These are phyloP conservation scores for Cutaneotrichosporon sp. DNA, from an alignment of 1,284 basidiomycete genomes.

Conservation along the genomic window DNA sequence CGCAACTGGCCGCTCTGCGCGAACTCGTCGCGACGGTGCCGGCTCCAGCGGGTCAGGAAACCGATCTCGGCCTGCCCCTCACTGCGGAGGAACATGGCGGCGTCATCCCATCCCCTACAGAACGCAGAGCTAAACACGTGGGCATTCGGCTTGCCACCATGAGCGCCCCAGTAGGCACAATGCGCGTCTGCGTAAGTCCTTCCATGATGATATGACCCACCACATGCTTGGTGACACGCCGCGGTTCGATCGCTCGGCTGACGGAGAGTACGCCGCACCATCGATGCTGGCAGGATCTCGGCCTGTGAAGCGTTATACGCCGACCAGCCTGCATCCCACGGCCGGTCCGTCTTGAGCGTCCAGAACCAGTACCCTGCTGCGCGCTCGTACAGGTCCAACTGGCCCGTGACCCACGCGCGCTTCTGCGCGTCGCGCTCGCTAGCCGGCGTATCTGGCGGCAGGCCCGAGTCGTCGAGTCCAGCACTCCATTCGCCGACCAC, in stretches of 20 bases:
- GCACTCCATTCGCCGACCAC: conserved; percentile 84
- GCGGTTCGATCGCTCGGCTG: conserved; percentile 48
- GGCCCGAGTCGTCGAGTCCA: conserved; percentile 67
- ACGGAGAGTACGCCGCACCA: conserved; percentile 48
- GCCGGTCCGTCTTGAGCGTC: conserved; percentile 75
- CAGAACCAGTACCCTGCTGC: conserved; percentile 83
- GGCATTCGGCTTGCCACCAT: conserved; percentile 60
- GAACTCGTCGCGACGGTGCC: conserved; percentile 58
- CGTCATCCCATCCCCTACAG: conserved; percentile 68
- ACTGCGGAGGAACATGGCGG: conserved; percentile 58
- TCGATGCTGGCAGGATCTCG: conserved; percentile 62
- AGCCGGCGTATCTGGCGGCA: conserved; percentile 56
- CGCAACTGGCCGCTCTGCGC: conserved; percentile 43
- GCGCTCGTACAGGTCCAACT: conserved; percentile 68
- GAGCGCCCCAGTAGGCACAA: conserved; percentile 61
- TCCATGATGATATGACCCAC: conserved; percentile 45
- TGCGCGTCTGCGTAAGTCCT: conserved; percentile 56
- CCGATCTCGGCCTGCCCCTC: conserved; percentile 60
- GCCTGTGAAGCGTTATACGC: conserved; percentile 66
- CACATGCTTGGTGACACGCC: conserved; percentile 53
- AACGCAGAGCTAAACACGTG: conserved; percentile 68
- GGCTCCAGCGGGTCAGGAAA: conserved; percentile 63
- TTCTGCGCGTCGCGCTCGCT: conserved; percentile 58
- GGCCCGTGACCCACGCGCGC: conserved; percentile 62
- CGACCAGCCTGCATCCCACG: conserved; percentile 74